phyloP scores from a whole-genome alignment of 1,139 yeast species.

The Diutina rugosa region DNA sequence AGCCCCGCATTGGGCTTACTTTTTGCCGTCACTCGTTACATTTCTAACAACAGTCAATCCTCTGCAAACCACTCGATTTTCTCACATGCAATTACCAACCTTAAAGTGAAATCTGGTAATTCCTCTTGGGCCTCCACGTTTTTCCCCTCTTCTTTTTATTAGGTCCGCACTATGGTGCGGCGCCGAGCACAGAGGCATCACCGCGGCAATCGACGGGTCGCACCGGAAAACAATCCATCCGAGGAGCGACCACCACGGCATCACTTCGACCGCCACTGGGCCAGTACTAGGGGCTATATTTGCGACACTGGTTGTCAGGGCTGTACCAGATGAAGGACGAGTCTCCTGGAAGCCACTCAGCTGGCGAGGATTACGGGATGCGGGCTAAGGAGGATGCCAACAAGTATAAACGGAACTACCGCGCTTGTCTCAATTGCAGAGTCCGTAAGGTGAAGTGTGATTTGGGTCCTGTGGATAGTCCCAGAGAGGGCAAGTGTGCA shows the following conservation, averaged over 20 bases:
- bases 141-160: background rate
- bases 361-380: background rate
- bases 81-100: no score
- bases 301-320: background rate
- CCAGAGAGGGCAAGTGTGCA: conserved; percentile 63
- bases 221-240: background rate
- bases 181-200: background rate
- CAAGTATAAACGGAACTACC: conserved; percentile 47
- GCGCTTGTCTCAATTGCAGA: conserved; percentile 78
- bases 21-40: background rate
- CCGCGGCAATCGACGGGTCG: background rate
- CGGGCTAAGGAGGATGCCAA: conserved; percentile 6
- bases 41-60: no score
- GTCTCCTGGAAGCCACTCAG: background rate
- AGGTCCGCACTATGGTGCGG: background rate
- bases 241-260: background rate
- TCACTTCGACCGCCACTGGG: background rate
- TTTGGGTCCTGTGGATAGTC: conserved; percentile 61
- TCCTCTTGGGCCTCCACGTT: background rate
- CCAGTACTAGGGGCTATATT: background rate
- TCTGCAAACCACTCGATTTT: background rate
- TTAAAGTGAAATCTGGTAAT: no score
- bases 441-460: conserved; percentile 78
- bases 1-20: conserved; percentile 3
- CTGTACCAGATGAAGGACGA: background rate